Conservation (phyloP, 164 flowering plant genomes). For the Aristolochia californica region DNA sequence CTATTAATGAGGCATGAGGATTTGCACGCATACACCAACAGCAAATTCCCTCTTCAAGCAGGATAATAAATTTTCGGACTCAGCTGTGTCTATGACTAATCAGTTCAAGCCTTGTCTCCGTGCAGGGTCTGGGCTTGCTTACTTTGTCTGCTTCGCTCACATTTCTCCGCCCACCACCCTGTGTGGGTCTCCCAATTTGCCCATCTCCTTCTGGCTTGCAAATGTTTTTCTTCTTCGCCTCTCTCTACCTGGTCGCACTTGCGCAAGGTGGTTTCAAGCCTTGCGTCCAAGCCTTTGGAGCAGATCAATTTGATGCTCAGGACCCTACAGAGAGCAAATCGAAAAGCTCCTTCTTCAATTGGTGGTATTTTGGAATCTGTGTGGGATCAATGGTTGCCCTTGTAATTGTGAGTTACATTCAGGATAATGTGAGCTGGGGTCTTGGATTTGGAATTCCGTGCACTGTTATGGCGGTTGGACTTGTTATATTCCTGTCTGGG, state of each 20-base stretch:
- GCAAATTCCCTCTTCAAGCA: too few relatives aligned
- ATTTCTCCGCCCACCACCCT: slow-evolving; percentile 14
- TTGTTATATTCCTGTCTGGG: neutral
- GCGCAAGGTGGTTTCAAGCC: slow-evolving; percentile 14
- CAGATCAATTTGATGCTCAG: slow-evolving; percentile 9
- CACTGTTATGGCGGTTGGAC: neutral
- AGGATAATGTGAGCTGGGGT: slow-evolving; percentile 5
- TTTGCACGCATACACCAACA: too few relatives aligned
- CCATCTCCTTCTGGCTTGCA: neutral
- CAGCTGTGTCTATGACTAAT: neutral
- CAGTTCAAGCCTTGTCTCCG: neutral
- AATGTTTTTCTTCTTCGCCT: slow-evolving; percentile 9
- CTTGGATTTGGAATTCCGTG: slow-evolving; percentile 5
- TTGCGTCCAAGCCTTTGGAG: slow-evolving; percentile 16
- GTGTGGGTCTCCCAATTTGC: neutral
- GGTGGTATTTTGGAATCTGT: slow-evolving; percentile 13
- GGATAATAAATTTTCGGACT: too few relatives aligned
- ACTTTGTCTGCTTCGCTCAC: slow-evolving; percentile 32
- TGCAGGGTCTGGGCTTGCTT: slow-evolving; percentile 42
- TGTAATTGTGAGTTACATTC: neutral
- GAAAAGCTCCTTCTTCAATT: slow-evolving; percentile 15
- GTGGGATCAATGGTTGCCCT: neutral
- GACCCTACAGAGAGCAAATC: slow-evolving; percentile 2
- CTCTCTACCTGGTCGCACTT: slow-evolving; percentile 13
- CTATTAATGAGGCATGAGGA: too few relatives aligned